Percentiles rank a stretch among this genome's conserved stretches.
phyloP scores from a whole-genome alignment of 2,329 filamentous ascomycete genomes.

The Microcyclosporella mali region DNA sequence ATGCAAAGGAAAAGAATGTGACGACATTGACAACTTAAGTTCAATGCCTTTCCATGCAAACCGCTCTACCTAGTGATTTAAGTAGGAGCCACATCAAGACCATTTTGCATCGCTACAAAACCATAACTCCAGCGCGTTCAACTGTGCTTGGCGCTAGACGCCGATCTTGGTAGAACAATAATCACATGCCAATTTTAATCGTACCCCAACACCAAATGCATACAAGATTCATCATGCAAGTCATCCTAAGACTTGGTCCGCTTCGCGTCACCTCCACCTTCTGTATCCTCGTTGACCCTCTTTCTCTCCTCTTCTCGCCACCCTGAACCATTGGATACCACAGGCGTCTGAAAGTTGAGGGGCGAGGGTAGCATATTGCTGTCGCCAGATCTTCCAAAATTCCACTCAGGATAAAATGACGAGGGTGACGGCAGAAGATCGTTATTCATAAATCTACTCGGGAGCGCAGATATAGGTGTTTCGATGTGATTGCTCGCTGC shows the following conservation, averaged over 20 bases:
- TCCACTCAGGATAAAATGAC: slow-evolving; percentile 89
- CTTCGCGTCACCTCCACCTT: slow-evolving; percentile 18
- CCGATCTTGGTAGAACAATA: too few relatives aligned
- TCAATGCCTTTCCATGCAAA: too few relatives aligned
- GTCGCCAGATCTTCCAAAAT: slow-evolving; percentile 53
- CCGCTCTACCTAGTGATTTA: too few relatives aligned
- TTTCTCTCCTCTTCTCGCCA: slow-evolving; percentile 36
- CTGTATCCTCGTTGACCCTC: slow-evolving; percentile 21
- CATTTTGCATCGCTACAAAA: too few relatives aligned
- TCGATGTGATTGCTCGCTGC: slow-evolving; percentile 48
- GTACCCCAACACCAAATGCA: too few relatives aligned
- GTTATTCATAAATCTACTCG: slow-evolving; percentile 81
- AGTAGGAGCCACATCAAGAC: too few relatives aligned
- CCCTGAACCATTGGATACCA: slow-evolving; percentile 38
- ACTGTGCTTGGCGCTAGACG: too few relatives aligned
- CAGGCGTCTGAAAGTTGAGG: slow-evolving; percentile 82
- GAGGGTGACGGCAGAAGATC: slow-evolving; percentile 86
- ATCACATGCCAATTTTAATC: too few relatives aligned
- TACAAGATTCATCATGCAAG: too few relatives aligned
- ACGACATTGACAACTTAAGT: too few relatives aligned
- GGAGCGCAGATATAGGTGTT: slow-evolving; percentile 89
- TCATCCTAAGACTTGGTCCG: slow-evolving; percentile 17
- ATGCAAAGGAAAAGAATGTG: too few relatives aligned
- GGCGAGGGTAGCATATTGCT: slow-evolving; percentile 83
- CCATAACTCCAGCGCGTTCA: too few relatives aligned